Base-by-base conservation (phyloP, 129 eudicot genomes). In the Calendula officinalis region DNA sequence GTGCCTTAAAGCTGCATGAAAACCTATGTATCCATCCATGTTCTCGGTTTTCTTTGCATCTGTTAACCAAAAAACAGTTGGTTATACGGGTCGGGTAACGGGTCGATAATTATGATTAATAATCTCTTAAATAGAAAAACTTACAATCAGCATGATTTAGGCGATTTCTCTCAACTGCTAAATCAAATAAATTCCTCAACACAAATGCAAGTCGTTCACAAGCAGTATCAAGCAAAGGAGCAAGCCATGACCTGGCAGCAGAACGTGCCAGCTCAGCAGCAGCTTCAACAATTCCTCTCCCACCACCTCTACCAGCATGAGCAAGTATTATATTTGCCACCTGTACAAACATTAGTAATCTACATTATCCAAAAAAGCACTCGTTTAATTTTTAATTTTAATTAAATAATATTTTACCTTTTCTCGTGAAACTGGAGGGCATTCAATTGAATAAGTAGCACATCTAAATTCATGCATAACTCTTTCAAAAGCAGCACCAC, bases 401-500 rank as follows among this genome's bases (percentile, higher is more conserved):
- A 30, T 39, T 5, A 5, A 43, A 32, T 27, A 37, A 37, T 68
- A 36, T 13, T 50, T 14, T 69, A 83, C 95, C 87, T 86, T 90
- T 63, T 90, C 97, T 74, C 95, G 81, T 12, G 97, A 90, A 16
- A 90, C 86, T 3, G 71, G 82, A 17, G 97, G 97, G 78, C 95
- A 90, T 52, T 90, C 95, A n/a, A 90, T 60, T 3, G 97, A 90
- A 79, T 90, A 86, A 17, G 97, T 78, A 62, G 97, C 95, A 69
- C 88, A 85, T 0, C 91, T 84, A 67, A 90, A 90, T 77, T 90
- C 97, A 74, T 90, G 94, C 75, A 85, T 81, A 45, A 85, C 94
- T 70, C 96, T 80, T 56, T 85, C 96, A 70, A 89, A 86, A 48
- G 95, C 97, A 79, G 97, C 97, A 45, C 97, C 97, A 13, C 97